Conservation (phyloP, 2,329 filamentous ascomycete species). For the Neoarthrinium moseri region DNA sequence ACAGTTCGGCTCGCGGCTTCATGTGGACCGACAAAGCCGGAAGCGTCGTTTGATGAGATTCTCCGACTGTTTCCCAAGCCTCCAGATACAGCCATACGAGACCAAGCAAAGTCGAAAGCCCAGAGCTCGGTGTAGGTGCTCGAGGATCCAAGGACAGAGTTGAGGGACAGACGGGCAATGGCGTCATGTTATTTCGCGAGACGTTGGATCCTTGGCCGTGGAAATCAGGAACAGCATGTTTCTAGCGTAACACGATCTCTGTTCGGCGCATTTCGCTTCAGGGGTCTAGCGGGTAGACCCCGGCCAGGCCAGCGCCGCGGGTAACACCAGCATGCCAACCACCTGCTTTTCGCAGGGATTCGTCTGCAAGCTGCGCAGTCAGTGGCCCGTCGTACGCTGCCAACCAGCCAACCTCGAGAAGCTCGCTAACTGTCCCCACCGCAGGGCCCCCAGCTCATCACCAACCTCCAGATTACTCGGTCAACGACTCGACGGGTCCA, state of each 20-base stretch:
- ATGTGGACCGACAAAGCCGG: too few relatives aligned
- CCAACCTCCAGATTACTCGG: slow-evolving; percentile 8
- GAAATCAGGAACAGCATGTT: not conserved
- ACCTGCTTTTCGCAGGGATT: not conserved
- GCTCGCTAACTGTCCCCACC: not conserved
- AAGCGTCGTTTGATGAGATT: too few relatives aligned
- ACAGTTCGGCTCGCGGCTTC: too few relatives aligned
- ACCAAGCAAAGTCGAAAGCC: too few relatives aligned
- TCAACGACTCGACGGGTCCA: not conserved
- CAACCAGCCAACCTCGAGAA: too few relatives aligned
- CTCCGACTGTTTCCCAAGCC: too few relatives aligned
- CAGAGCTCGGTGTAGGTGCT: too few relatives aligned
- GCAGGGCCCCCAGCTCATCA: not conserved
- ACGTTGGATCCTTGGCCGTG: too few relatives aligned
- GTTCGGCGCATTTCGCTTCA: slow-evolving; percentile 5
- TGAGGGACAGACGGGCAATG: too few relatives aligned
- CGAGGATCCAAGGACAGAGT: too few relatives aligned
- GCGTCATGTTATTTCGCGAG: too few relatives aligned
- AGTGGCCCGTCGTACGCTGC: not conserved
- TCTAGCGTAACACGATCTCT: not conserved
- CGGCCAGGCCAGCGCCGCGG: not conserved
- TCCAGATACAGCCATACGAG: too few relatives aligned
- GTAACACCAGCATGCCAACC: not conserved
- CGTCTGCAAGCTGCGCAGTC: not conserved
- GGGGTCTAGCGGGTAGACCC: not conserved